These are phyloP conservation scores for Gossypium gossypioides DNA, from an alignment of 441 rosid species.

Conservation along the genomic window DNA sequence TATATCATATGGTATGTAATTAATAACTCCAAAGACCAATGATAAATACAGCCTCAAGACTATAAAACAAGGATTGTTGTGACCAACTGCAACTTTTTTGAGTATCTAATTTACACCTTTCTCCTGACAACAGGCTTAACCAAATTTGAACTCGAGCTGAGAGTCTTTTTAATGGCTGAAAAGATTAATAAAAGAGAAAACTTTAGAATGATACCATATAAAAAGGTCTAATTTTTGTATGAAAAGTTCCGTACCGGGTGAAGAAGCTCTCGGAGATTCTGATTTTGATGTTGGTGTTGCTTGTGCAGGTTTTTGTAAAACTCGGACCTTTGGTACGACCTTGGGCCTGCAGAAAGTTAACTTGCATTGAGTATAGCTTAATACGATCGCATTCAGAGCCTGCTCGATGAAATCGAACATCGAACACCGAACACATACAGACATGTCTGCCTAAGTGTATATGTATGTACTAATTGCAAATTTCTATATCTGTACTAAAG, in stretches of 20 bases:
- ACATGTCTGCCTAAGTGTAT: neutral
- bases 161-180: slow-evolving; percentile 38
- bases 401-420: neutral
- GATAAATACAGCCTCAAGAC: neutral
- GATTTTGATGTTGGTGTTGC: slow-evolving; percentile 22
- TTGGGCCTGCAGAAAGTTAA: slow-evolving; percentile 26
- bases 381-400: neutral
- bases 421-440: neutral
- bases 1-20: neutral
- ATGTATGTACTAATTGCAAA: neutral
- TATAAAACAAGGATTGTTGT: neutral
- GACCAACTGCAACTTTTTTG: neutral
- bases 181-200: slow-evolving; percentile 1
- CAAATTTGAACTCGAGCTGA: slow-evolving; percentile 21
- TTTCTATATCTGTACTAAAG: neutral
- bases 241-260: slow-evolving; percentile 30
- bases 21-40: neutral
- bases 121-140: slow-evolving; percentile 32
- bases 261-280: slow-evolving; percentile 22
- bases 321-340: slow-evolving; percentile 24
- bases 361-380: neutral
- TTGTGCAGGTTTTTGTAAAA: slow-evolving; percentile 23
- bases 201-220: neutral
- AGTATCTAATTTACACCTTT: slow-evolving; percentile 13
- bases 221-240: neutral